Percentiles rank a stretch among this genome's conserved stretches.
These are phyloP conservation scores for Zygosaccharomyces bisporus DNA, from an alignment of 805 yeast species.

Conservation along the genomic window DNA sequence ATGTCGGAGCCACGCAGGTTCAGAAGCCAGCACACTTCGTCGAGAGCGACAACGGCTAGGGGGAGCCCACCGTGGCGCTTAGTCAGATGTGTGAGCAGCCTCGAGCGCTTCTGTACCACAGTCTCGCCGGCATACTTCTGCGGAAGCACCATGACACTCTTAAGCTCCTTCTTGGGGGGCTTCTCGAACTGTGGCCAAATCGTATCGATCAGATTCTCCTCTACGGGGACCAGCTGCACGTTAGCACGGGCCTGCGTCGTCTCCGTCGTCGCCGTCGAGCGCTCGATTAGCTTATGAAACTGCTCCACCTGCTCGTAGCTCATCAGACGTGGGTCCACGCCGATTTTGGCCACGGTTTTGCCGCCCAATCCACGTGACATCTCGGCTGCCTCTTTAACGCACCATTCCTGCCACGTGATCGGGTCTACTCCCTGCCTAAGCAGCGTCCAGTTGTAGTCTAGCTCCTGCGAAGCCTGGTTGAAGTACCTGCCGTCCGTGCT, in stretches of 20 bases:
- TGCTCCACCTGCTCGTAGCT: slow-evolving; percentile 39
- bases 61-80: slow-evolving; percentile 37
- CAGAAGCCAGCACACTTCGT: slow-evolving; percentile 88
- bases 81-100: slow-evolving; percentile 40
- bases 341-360: slow-evolving; percentile 50
- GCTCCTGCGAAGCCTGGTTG: slow-evolving; percentile 80
- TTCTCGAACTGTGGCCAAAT: slow-evolving; percentile 71
- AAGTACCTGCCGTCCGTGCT: slow-evolving; percentile 96
- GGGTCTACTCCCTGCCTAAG: slow-evolving; percentile 78
- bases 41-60: slow-evolving; percentile 67
- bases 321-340: slow-evolving; percentile 79
- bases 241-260: slow-evolving; percentile 22
- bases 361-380: slow-evolving; percentile 41
- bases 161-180: slow-evolving; percentile 53
- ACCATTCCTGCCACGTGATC: slow-evolving; percentile 79
- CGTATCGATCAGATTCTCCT: slow-evolving; percentile 64
- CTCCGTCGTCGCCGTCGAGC: not conserved
- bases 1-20: slow-evolving; percentile 83
- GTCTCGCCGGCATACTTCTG: slow-evolving; percentile 62
- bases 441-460: slow-evolving; percentile 74
- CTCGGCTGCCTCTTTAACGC: slow-evolving; percentile 50
- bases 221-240: slow-evolving; percentile 48
- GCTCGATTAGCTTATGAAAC: slow-evolving; percentile 30
- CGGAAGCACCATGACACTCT: slow-evolving; percentile 49
- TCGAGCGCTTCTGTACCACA: slow-evolving; percentile 52